Evolutionary conservation across 352 stramenopile species (phyloP).

Genomic region (Pythium vanterpoolii): DNA sequence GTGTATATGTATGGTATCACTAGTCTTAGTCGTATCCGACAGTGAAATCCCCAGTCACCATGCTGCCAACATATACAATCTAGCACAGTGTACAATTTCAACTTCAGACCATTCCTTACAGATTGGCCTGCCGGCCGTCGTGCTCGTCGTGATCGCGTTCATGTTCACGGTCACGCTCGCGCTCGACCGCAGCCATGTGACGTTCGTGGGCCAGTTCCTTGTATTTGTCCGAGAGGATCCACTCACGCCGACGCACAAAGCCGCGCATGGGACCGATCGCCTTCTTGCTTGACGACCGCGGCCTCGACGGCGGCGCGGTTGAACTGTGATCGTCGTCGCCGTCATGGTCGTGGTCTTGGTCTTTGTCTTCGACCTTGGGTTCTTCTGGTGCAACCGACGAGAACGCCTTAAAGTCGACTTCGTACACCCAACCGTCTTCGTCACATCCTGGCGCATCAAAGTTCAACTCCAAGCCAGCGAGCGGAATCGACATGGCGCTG

Average conservation of each 20-base stretch:
- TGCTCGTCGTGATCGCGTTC: background rate
- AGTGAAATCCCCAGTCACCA: no score
- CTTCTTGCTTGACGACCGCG: slow-evolving; percentile 19
- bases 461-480: slow-evolving; percentile 67
- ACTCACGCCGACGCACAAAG: slow-evolving; percentile 70
- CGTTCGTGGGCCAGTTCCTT: slow-evolving; percentile 34
- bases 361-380: slow-evolving; percentile 12
- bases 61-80: no score
- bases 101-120: background rate
- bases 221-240: slow-evolving; percentile 63
- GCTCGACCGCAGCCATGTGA: slow-evolving; percentile 1
- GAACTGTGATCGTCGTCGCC: background rate
- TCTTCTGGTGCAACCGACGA: slow-evolving; percentile 36
- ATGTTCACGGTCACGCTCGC: background rate
- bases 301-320: background rate
- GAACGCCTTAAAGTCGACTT: slow-evolving; percentile 83
- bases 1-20: no score
- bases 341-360: background rate
- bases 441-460: slow-evolving; percentile 56
- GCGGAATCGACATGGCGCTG: slow-evolving; percentile 64
- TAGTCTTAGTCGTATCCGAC: no score
- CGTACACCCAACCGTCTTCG: slow-evolving; percentile 82
- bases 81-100: background rate
- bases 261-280: slow-evolving; percentile 40
- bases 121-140: background rate